Evolutionary conservation across 805 yeast species (phyloP).

Genomic region (Candida michaelii): DNA sequence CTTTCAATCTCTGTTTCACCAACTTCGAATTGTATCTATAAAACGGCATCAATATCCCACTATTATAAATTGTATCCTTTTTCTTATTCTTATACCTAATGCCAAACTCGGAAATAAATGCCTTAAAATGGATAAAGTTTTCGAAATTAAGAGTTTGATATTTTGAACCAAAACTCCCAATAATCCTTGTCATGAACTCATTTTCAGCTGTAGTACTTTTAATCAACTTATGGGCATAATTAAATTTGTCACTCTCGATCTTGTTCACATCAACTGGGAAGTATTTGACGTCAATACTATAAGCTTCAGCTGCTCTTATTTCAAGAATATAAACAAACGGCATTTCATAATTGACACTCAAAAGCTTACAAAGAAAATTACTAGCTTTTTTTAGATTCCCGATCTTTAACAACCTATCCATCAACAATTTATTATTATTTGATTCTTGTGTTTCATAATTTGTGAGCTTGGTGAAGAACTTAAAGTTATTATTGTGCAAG

Average conservation of each 20-base stretch:
- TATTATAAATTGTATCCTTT: slow-evolving; percentile 32
- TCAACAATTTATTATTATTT: slow-evolving; percentile 27
- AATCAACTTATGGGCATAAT: slow-evolving; percentile 36
- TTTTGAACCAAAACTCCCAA: slow-evolving; percentile 42
- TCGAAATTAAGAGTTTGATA: slow-evolving; percentile 29
- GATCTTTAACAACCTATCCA: slow-evolving; percentile 33
- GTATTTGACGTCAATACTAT: slow-evolving; percentile 37
- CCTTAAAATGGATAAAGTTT: slow-evolving; percentile 40
- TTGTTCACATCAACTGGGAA: slow-evolving; percentile 45
- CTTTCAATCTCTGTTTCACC: slow-evolving; percentile 27
- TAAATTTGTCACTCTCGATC: slow-evolving; percentile 45
- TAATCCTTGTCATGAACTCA: slow-evolving; percentile 42
- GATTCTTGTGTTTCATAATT: slow-evolving; percentile 13
- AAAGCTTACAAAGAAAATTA: slow-evolving; percentile 32
- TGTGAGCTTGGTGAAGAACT: slow-evolving; percentile 24
- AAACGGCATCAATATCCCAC: slow-evolving; percentile 57
- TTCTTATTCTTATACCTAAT: slow-evolving; percentile 37
- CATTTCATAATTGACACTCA: slow-evolving; percentile 33
- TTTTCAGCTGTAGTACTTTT: slow-evolving; percentile 31
- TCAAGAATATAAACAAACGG: slow-evolving; percentile 53
- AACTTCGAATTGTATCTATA: slow-evolving; percentile 43
- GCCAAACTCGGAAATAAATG: slow-evolving; percentile 55
- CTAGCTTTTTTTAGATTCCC: slow-evolving; percentile 49
- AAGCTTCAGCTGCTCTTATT: slow-evolving; percentile 49
- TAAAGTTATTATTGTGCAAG: slow-evolving; percentile 46